These are phyloP conservation scores for Suillus brevipes DNA, from an alignment of 768 basidiomycete genomes.

Conservation along the genomic window DNA sequence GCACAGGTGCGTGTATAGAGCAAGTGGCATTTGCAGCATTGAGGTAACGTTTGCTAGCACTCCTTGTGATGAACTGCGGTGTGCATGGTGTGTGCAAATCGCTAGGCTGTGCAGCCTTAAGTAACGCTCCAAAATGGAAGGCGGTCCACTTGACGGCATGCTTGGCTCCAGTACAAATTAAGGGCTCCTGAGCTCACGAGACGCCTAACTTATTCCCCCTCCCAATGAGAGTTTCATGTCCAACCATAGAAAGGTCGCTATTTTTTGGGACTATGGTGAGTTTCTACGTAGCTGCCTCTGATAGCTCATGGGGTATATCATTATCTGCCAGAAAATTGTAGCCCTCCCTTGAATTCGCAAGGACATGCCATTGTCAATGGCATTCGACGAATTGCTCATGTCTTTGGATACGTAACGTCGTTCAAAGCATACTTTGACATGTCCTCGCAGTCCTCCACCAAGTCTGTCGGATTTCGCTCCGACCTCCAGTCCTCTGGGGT, in stretches of 20 bases:
- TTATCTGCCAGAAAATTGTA: slow-evolving; percentile 29
- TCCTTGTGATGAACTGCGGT: background rate
- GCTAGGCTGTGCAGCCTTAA: background rate
- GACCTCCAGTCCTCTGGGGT: slow-evolving; percentile 48
- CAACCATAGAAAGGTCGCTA: slow-evolving; percentile 39
- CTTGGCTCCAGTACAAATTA: slow-evolving; percentile 25
- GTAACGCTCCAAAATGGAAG: slow-evolving; percentile 12
- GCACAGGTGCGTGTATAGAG: background rate
- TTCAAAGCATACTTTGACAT: slow-evolving; percentile 59
- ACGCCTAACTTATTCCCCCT: background rate
- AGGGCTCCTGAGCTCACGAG: background rate
- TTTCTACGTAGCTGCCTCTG: background rate
- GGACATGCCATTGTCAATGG: slow-evolving; percentile 42
- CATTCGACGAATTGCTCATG: slow-evolving; percentile 45
- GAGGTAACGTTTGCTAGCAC: background rate
- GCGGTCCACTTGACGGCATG: slow-evolving; percentile 12
- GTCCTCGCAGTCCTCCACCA: slow-evolving; percentile 36
- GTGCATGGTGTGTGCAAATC: background rate
- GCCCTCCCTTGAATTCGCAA: slow-evolving; percentile 29
- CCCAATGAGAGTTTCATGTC: slow-evolving; percentile 30
- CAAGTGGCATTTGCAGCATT: background rate
- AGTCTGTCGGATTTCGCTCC: slow-evolving; percentile 37
- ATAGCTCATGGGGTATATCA: slow-evolving; percentile 9
- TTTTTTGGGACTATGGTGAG: slow-evolving; percentile 42
- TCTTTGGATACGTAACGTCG: slow-evolving; percentile 46